Base-by-base conservation (phyloP, 495 filamentous ascomycete species). In the Tuber calosporum region DNA sequence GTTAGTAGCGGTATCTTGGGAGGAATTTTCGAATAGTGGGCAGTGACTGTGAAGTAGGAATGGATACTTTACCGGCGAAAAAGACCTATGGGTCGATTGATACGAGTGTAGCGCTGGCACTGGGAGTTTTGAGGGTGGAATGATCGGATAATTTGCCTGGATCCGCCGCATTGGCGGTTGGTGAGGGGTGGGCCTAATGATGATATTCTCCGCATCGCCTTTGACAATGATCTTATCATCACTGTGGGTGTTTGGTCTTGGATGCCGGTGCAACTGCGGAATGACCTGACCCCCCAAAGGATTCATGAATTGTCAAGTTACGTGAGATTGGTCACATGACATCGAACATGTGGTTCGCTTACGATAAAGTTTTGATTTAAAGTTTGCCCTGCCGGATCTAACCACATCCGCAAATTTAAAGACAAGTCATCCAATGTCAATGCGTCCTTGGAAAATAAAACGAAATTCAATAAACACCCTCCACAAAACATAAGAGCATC, bases 361-460 rank as follows among this genome's bases (percentile, higher is more conserved):
- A 62, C 5, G 26, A 62, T 62, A 34, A 62, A 30, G 53, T 62
- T 62, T 30, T 62, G 26, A 62, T 34, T 34, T 62, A 62, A 34
- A 62, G 53, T 62, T 62, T 62, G 53, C 53, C 53, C 15, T 62
- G 53, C 26, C 53, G 53, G 53, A 62, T 62, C 53, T 62, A 62
- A 62, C 53, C 53, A 62, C 53, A 62, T 62, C 53, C 53, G 15
- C 26, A 62, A 34, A 62, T 62, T 62, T 62, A 30, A 62, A 62
- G 48, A 58, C 48, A 58, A 30, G 53, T 62, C 53, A 19, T 34
- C 53, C 11, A 62, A 62, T 62, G 53, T 62, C 53, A 62, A 62
- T 62, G 53, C 53, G 53, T 34, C 53, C 26, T 19, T 34, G 5
- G 26, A 62, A 62, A 34, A 62, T 30, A 34, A 17, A 62, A 62